Percentiles rank a stretch among this genome's conserved stretches.
phyloP scores from a whole-genome alignment of 371 early-diverging fungal species.

The Funneliformis caledonium region DNA sequence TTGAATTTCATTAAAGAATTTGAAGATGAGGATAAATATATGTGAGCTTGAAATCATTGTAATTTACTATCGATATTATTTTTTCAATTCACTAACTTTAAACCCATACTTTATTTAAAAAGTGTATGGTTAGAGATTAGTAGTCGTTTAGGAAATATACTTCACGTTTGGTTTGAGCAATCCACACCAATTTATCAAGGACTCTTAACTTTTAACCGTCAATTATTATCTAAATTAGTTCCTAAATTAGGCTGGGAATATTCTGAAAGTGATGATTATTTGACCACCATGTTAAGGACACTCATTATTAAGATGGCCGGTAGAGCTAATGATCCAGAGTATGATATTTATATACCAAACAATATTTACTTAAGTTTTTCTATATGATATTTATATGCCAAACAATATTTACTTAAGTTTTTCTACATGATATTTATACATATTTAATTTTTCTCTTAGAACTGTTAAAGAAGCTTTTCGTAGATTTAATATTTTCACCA shows the following conservation, averaged over 20 bases:
- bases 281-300: conserved; percentile 53
- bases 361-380: conserved; percentile 22
- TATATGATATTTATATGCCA: no score
- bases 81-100: conserved; percentile 2
- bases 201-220: conserved; percentile 51
- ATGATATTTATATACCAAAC: conserved; percentile 1
- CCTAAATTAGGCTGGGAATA: conserved; percentile 66
- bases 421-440: neutral
- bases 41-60: conserved; percentile 44
- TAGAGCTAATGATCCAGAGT: conserved; percentile 48
- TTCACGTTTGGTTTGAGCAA: conserved; percentile 56
- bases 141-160: conserved; percentile 49
- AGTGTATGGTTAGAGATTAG: conserved; percentile 64
- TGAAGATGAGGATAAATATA: conserved; percentile 65
- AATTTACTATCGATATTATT: neutral
- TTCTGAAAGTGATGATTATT: conserved; percentile 52
- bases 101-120: neutral
- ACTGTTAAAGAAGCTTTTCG: conserved; percentile 60
- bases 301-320: conserved; percentile 57
- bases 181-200: conserved; percentile 50
- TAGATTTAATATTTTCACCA: conserved; percentile 64
- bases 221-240: conserved; percentile 57
- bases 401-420: no score
- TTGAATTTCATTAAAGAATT: conserved; percentile 65
- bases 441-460: neutral